Conservation (phyloP, 352 stramenopile genomes). For the Peronospora destructor region DNA sequence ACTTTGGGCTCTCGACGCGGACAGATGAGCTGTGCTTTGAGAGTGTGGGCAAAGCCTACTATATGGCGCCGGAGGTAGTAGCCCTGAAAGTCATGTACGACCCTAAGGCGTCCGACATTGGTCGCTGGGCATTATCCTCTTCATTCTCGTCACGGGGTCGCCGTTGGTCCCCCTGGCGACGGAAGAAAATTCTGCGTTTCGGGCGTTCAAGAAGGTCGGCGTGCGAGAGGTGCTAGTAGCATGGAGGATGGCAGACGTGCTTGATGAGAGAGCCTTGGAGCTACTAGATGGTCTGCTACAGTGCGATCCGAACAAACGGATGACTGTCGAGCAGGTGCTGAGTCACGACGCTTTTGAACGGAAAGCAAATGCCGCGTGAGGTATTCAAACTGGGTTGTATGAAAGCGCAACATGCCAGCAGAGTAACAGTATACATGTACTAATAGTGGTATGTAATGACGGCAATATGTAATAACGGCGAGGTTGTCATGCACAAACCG, state of each 20-base stretch:
- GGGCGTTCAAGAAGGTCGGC: conserved; percentile 23
- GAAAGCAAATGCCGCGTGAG: background rate
- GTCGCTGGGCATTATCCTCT: conserved; percentile 44
- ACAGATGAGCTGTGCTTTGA: conserved; percentile 2
- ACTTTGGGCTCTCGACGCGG: conserved; percentile 45
- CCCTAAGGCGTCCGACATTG: conserved; percentile 40
- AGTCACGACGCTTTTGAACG: conserved; percentile 12
- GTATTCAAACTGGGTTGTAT: background rate
- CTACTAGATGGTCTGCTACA: conserved; percentile 29
- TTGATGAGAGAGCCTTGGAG: conserved; percentile 10
- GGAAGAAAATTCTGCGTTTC: conserved; percentile 22
- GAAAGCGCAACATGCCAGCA: too few relatives aligned
- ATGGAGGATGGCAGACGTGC: conserved; percentile 21
- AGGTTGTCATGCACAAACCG: too few relatives aligned
- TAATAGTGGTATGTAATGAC: too few relatives aligned
- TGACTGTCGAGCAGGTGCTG: conserved; percentile 17
- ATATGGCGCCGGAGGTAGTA: conserved; percentile 42
- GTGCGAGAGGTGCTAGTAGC: conserved; percentile 23
- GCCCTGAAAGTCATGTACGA: conserved; percentile 23
- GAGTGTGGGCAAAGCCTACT: conserved; percentile 33
- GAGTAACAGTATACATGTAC: too few relatives aligned
- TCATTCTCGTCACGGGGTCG: conserved; percentile 19
- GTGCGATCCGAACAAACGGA: conserved; percentile 16
- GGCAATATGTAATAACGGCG: too few relatives aligned
- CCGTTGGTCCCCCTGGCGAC: conserved; percentile 30